A percentile compares a stretch with the other conserved stretches of the same genome.
Conservation (phyloP, 768 basidiomycete species). For the Boletus eberwhitei region DNA sequence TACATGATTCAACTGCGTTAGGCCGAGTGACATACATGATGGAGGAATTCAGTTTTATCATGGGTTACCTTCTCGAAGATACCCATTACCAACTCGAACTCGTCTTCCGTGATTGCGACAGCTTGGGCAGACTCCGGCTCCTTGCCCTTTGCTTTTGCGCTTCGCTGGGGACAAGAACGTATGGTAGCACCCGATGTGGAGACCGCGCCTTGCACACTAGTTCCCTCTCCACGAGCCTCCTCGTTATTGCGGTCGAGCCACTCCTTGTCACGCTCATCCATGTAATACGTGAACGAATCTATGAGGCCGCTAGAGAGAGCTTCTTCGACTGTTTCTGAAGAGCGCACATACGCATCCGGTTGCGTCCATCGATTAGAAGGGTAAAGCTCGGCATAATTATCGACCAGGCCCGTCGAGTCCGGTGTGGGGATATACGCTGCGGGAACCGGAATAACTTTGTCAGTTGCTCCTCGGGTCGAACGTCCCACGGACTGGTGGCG, state of each 20-base stretch:
- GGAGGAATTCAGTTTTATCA: slow-evolving; percentile 84
- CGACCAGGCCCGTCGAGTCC: slow-evolving; percentile 77
- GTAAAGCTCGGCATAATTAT: slow-evolving; percentile 78
- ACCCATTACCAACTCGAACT: slow-evolving; percentile 95
- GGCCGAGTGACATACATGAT: slow-evolving; percentile 60
- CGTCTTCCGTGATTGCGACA: slow-evolving; percentile 78
- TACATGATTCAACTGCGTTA: background rate
- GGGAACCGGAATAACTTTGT: slow-evolving; percentile 37
- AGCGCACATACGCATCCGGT: slow-evolving; percentile 72
- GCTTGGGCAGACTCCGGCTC: slow-evolving; percentile 68
- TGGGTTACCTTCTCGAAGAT: slow-evolving; percentile 89
- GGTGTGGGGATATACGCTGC: slow-evolving; percentile 89
- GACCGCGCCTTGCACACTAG: slow-evolving; percentile 70
- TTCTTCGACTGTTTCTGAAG: slow-evolving; percentile 86
- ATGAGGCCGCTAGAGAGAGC: slow-evolving; percentile 54
- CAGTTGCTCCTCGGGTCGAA: slow-evolving; percentile 34
- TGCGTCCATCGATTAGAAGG: slow-evolving; percentile 68
- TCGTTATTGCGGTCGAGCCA: slow-evolving; percentile 95
- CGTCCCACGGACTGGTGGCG: slow-evolving; percentile 40
- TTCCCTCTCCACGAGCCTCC: slow-evolving; percentile 80
- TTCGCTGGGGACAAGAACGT: slow-evolving; percentile 53
- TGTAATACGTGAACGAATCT: slow-evolving; percentile 81
- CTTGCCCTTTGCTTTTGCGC: slow-evolving; percentile 81
- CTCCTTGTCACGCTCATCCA: slow-evolving; percentile 94
- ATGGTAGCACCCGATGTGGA: slow-evolving; percentile 49